Evolutionary conservation across 2,329 filamentous ascomycete genomes (phyloP).

Genomic region (Paracoccidioides lutzii): DNA sequence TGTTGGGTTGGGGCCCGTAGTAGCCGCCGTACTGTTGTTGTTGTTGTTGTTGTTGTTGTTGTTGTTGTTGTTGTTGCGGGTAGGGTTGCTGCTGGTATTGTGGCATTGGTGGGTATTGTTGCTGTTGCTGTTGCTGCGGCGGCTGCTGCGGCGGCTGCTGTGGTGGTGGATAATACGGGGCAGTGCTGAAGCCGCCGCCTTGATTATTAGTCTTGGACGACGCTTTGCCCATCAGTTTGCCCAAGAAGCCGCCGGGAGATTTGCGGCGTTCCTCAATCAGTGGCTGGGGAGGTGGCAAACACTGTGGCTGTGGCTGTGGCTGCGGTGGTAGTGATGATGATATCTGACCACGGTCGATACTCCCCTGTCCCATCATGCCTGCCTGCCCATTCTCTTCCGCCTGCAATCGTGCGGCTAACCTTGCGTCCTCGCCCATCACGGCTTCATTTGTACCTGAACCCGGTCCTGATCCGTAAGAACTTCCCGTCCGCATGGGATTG

Average conservation of each 20-base stretch:
- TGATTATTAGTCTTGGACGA: background rate
- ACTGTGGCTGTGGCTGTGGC: background rate
- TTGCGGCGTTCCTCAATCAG: background rate
- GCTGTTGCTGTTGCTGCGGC: background rate
- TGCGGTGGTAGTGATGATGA: background rate
- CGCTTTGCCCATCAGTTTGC: slow-evolving; percentile 1
- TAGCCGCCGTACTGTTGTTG: background rate
- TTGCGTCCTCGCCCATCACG: slow-evolving; percentile 53
- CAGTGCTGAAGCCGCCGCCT: background rate
- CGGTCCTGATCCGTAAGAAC: background rate
- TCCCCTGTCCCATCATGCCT: slow-evolving; percentile 6
- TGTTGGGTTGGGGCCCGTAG: background rate
- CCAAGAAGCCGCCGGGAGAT: background rate
- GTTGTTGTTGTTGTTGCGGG: background rate
- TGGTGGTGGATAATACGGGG: background rate
- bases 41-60: background rate
- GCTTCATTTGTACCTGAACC: slow-evolving; percentile 6
- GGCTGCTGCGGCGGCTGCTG: background rate
- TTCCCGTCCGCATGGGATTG: slow-evolving; percentile 21
- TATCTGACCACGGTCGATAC: too few relatives aligned
- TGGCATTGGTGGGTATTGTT: background rate
- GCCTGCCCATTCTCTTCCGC: slow-evolving; percentile 65
- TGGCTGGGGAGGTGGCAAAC: background rate
- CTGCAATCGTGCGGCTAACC: slow-evolving; percentile 63
- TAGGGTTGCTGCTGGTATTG: background rate